A percentile compares a stretch with the other conserved stretches of the same genome.
Evolutionary conservation across 495 filamentous ascomycete genomes (phyloP).

Genomic region (Hypoxylon lienhwacheense): DNA sequence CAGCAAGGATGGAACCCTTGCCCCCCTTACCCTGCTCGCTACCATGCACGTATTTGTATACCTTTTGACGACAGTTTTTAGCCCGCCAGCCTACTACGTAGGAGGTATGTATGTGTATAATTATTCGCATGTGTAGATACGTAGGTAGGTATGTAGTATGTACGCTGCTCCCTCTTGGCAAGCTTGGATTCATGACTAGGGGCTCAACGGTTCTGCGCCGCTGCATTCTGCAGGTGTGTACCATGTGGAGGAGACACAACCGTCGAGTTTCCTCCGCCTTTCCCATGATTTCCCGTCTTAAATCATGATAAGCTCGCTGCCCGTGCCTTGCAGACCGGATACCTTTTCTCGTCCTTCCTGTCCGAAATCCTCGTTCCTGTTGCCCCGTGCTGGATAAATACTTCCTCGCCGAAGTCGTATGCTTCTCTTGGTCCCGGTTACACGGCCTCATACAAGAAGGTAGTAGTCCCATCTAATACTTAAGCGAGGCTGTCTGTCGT

Average conservation of each 20-base stretch:
- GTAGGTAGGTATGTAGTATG: conserved; percentile 10
- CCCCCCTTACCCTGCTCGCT: conserved; percentile 8
- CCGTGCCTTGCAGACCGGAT: conserved; percentile 42
- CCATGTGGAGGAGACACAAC: conserved; percentile 29
- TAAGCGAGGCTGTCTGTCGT: conserved; percentile 25
- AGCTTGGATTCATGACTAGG: conserved; percentile 28
- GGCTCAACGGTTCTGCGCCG: conserved; percentile 34
- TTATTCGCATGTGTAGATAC: too few species aligned
- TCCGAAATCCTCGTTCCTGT: conserved; percentile 25
- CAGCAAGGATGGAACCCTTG: conserved; percentile 24
- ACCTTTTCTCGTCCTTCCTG: conserved; percentile 31
- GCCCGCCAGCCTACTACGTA: too few species aligned
- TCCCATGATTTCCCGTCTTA: conserved; percentile 31
- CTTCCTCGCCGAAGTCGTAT: conserved; percentile 33
- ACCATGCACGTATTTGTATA: conserved; percentile 7
- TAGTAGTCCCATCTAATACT: conserved; percentile 22
- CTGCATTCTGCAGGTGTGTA: conserved; percentile 39
- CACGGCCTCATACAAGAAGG: conserved; percentile 25
- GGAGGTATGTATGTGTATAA: too few species aligned
- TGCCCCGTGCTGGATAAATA: conserved; percentile 34
- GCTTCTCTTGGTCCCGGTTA: conserved; percentile 30
- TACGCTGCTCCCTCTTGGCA: conserved; percentile 14
- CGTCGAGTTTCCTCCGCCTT: conserved; percentile 23
- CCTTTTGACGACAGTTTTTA: conserved; percentile 26
- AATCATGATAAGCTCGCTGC: conserved; percentile 40